Conservation (phyloP, 1,284 basidiomycete genomes). For the Sutorius eximius region DNA sequence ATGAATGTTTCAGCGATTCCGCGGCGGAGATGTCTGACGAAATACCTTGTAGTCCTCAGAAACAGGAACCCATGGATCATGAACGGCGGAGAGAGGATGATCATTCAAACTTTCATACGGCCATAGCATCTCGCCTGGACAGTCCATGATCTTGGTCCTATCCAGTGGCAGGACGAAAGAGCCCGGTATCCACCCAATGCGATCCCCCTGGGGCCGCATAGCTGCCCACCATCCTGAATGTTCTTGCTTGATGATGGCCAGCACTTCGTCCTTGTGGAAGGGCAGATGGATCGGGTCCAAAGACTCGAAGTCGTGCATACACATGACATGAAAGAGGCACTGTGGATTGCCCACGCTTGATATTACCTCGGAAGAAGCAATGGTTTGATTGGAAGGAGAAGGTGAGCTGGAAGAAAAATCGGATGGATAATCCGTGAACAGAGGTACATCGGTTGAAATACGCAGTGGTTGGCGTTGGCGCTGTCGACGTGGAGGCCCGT, state of each 20-base stretch:
- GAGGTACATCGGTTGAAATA: constrained; percentile 51
- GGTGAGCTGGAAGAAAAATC: constrained; percentile 32
- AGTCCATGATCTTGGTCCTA: constrained; percentile 1
- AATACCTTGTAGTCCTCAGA: constrained; percentile 23
- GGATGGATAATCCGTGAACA: constrained; percentile 20
- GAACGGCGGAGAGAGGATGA: constrained; percentile 13
- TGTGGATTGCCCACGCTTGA: constrained; percentile 29
- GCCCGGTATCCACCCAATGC: constrained; percentile 71
- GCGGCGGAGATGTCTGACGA: background rate
- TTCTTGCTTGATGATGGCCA: constrained; percentile 66
- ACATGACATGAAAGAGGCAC: constrained; percentile 50
- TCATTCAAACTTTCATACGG: constrained; percentile 1
- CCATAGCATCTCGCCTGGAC: constrained; percentile 8
- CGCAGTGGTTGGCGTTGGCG: constrained; percentile 47
- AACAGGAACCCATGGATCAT: constrained; percentile 22
- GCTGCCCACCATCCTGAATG: constrained; percentile 81
- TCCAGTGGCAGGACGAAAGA: constrained; percentile 50
- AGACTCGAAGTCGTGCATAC: constrained; percentile 65
- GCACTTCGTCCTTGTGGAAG: constrained; percentile 63
- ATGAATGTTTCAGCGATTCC: constrained; percentile 8
- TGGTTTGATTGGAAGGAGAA: constrained; percentile 31
- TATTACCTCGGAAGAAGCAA: constrained; percentile 30
- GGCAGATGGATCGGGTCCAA: constrained; percentile 60
- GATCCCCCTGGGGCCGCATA: constrained; percentile 49
- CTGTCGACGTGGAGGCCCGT: background rate